Percentiles rank a stretch among this genome's conserved stretches.
Conservation (phyloP, 1,139 yeast species). For the Candida tropicalis region DNA sequence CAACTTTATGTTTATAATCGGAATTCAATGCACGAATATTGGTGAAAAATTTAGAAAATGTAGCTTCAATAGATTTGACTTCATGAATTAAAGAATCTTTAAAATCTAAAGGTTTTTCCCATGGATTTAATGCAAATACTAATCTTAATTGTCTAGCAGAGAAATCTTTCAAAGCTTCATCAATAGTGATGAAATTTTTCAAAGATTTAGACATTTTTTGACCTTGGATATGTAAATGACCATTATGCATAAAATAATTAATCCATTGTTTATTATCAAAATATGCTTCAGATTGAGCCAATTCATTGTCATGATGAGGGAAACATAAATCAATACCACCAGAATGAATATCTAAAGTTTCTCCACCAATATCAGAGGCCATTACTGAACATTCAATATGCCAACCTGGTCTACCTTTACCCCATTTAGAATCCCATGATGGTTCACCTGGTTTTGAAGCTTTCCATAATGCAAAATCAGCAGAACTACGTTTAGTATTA, state of each 20-base stretch:
- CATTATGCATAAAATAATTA: constrained; percentile 93
- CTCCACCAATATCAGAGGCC: constrained; percentile 91
- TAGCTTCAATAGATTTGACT: constrained; percentile 72
- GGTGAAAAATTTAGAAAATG: constrained; percentile 80
- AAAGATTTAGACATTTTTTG: constrained; percentile 96
- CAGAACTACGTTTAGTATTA: constrained; percentile 63
- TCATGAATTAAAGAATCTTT: constrained; percentile 78
- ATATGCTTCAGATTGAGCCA: constrained; percentile 96
- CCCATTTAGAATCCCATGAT: constrained; percentile 95
- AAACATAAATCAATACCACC: constrained; percentile 98
- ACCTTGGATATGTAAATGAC: constrained; percentile 97
- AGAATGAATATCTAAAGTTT: constrained; percentile 87
- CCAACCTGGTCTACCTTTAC: constrained; percentile 99
- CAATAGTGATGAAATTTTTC: constrained; percentile 92
- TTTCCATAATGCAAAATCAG: constrained; percentile 97
- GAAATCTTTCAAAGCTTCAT: constrained; percentile 76
- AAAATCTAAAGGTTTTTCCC: constrained; percentile 94
- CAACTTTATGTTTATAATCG: constrained; percentile 58
- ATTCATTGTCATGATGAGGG: constrained; percentile 99
- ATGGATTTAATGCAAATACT: constrained; percentile 85
- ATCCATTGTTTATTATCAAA: constrained; percentile 93
- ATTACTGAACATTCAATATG: constrained; percentile 98
- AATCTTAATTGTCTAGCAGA: constrained; percentile 82
- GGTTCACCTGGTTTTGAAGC: constrained; percentile 98
- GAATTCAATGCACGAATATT: constrained; percentile 75